Conservation (phyloP, 352 stramenopile species). For the Proteromonas lacertae region DNA sequence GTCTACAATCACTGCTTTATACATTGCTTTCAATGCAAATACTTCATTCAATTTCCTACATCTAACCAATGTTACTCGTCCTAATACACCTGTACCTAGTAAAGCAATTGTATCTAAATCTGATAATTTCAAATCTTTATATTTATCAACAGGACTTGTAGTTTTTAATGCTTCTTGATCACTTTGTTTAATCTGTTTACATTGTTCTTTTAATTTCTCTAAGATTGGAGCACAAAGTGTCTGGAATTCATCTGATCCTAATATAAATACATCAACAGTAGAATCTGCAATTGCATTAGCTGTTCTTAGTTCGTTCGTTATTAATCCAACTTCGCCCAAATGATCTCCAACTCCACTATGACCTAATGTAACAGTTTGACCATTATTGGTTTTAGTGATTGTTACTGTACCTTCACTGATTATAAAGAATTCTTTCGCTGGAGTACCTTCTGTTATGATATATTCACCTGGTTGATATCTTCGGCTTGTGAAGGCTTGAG, state of each 20-base stretch:
- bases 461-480: too few species aligned
- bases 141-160: too few species aligned
- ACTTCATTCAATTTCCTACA: conserved; percentile 29
- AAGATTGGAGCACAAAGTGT: conserved; percentile 16
- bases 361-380: conserved; percentile 6
- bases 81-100: conserved; percentile 66
- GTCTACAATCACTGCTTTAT: conserved; percentile 73
- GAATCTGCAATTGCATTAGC: conserved; percentile 33
- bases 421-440: too few species aligned
- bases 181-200: too few species aligned
- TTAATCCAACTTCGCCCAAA: conserved; percentile 2
- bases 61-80: conserved; percentile 59
- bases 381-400: conserved; percentile 2
- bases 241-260: conserved; percentile 27
- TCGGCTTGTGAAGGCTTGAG: conserved; percentile 3
- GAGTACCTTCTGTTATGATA: too few species aligned
- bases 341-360: not conserved
- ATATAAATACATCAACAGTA: conserved; percentile 34
- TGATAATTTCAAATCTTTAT: not conserved
- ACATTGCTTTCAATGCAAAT: conserved; percentile 77
- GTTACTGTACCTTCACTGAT: conserved; percentile 6
- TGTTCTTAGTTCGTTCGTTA: conserved; percentile 16
- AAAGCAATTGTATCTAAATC: conserved; percentile 1
- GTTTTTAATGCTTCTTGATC: too few species aligned
- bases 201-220: conserved; percentile 17